A percentile compares a stretch with the other conserved stretches of the same genome.
Conservation (phyloP, 805 yeast genomes). For the Spathaspora hagerdaliae region DNA sequence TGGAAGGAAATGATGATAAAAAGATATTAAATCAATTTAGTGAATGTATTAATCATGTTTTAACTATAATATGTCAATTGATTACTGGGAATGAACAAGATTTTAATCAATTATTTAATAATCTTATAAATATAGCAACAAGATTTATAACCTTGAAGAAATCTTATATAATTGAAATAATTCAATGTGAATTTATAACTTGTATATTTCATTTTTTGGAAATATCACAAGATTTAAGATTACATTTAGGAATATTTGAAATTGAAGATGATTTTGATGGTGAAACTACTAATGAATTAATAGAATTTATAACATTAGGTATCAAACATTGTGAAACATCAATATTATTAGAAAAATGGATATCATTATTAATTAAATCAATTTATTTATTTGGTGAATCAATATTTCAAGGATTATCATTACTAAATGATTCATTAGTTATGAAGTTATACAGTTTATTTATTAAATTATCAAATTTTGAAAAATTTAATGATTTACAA, state of each 20-base stretch:
- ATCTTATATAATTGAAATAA: constrained; percentile 20
- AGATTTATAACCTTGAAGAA: constrained; percentile 12
- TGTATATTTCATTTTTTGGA: constrained; percentile 26
- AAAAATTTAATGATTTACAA: constrained; percentile 10
- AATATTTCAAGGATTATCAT: constrained; percentile 52
- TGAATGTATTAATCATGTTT: constrained; percentile 30
- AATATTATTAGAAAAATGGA: constrained; percentile 43
- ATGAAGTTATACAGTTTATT: constrained; percentile 34
- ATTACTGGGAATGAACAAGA: constrained; percentile 56
- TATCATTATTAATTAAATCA: constrained; percentile 47
- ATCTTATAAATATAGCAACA: constrained; percentile 33
- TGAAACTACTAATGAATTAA: constrained; percentile 26
- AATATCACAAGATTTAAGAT: constrained; percentile 23
- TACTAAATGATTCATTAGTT: constrained; percentile 49
- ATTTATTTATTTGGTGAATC: constrained; percentile 48
- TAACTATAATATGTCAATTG: constrained; percentile 41
- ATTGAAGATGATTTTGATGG: too few relatives aligned
- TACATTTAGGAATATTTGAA: constrained; percentile 25
- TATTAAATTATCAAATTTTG: constrained; percentile 15
- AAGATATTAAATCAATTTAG: constrained; percentile 15
- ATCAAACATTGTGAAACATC: constrained; percentile 43
- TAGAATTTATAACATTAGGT: constrained; percentile 49
- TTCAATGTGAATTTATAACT: constrained; percentile 23
- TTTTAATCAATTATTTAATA: constrained; percentile 43
- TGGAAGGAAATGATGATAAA: constrained; percentile 17